Percentiles rank a stretch among this genome's conserved stretches.
phyloP scores from a whole-genome alignment of 306 rosid genomes.

The Cicer bijugum region DNA sequence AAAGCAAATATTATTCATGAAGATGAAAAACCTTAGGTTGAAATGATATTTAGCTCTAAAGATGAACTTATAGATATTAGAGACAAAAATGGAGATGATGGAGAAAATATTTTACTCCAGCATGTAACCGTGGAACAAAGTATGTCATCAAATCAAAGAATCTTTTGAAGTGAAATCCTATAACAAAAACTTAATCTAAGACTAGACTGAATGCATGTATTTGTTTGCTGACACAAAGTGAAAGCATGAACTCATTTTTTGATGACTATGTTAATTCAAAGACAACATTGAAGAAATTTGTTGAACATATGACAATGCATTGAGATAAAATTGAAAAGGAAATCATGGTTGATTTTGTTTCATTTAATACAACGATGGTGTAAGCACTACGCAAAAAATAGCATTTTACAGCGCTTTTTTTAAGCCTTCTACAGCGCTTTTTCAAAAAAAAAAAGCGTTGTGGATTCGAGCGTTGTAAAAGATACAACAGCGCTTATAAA shows the following conservation, averaged over 20 bases:
- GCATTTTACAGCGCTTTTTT: too few species aligned
- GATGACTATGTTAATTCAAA: background rate
- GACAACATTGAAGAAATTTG: constrained; percentile 14
- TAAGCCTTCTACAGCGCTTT: too few species aligned
- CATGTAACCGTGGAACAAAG: background rate
- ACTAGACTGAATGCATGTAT: background rate
- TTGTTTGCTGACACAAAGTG: background rate
- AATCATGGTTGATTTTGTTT: constrained; percentile 26
- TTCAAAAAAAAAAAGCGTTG: too few species aligned
- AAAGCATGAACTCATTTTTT: constrained; percentile 10
- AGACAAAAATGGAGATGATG: background rate
- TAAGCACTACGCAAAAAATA: too few species aligned
- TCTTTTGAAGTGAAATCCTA: background rate
- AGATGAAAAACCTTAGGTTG: background rate
- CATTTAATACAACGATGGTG: constrained; percentile 20
- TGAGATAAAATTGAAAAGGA: constrained; percentile 34
- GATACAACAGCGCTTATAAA: too few species aligned
- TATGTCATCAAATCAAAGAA: background rate
- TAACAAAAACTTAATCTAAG: background rate
- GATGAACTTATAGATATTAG: background rate
- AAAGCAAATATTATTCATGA: background rate
- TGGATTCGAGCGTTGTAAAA: too few species aligned
- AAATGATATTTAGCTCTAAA: background rate
- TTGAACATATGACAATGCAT: constrained; percentile 19
- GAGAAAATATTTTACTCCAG: background rate